Evolutionary conservation across 495 filamentous ascomycete species (phyloP), one percentile per base, ranked within the genome.

Genomic region (Penicillium longicatenatum): DNA sequence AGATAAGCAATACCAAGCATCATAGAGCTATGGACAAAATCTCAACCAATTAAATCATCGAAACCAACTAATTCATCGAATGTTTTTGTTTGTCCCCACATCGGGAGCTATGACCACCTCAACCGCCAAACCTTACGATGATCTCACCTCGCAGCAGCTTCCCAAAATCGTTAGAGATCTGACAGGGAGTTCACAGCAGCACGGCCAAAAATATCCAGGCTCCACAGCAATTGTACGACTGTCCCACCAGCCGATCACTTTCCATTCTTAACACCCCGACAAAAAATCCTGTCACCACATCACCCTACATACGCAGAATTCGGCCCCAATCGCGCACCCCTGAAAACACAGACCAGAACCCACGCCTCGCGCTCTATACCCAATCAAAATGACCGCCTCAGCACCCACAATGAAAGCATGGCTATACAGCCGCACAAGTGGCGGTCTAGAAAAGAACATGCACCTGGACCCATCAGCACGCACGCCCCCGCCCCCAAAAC

Each of bases 391-490:
- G 57, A 19, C 64, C 21, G 45, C 60, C 22, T 45, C 47, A 37
- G 10, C 48, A 20, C 61, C 69, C 16, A 41, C 68, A 57, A 89
- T 89, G 86, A 76, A 74, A 61, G 84, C 83, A 37, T 89, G 86
- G 86, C 77, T 86, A 35, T 89, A 82, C 74, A 68, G 58, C 46
- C 66, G 61, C 59, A 74, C 80, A n/a, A 45, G 58, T 12, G 71
- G 70, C 42, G 77, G 78, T 43, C 70, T 90, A 6, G 81, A 85
- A 44, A 79, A 82, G n/a, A 84, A 82, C 67, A 71, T 89, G 54
- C 59, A 69, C 6, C 71, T 87, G 46, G 71, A 76, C 58, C n/a
- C 68, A 4, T 55, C 70, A 14, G 76, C 78, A 29, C 60, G 82
- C 24, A 76, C 82, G 4, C 72, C 79, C 1, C 67, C 67, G 1